Evolutionary conservation across 495 filamentous ascomycete species (phyloP).

Genomic region (Podospora sp.): DNA sequence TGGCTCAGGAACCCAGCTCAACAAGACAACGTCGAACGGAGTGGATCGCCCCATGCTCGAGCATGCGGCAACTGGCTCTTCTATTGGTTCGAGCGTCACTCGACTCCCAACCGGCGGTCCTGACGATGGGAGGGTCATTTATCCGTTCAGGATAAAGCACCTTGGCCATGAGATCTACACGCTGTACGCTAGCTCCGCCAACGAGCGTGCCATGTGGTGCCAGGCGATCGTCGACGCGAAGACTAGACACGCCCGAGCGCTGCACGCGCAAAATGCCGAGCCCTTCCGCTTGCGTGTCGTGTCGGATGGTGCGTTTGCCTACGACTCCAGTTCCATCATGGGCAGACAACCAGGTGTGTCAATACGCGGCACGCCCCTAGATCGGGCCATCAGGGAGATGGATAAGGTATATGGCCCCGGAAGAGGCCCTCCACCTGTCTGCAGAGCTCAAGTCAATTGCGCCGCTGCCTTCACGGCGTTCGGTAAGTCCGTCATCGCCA

Average conservation of each 20-base stretch:
- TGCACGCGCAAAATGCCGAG: constrained; percentile 92
- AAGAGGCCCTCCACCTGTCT: constrained; percentile 71
- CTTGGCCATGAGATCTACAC: constrained; percentile 89
- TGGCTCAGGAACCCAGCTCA: constrained; percentile 54
- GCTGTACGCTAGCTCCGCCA: constrained; percentile 75
- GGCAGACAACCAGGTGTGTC: constrained; percentile 50
- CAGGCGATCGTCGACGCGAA: constrained; percentile 93
- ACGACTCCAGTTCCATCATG: constrained; percentile 62
- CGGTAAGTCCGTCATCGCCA: constrained; percentile 86
- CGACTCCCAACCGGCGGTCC: constrained; percentile 49
- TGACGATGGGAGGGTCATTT: constrained; percentile 77
- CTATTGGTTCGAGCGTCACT: constrained; percentile 50
- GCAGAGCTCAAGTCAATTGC: constrained; percentile 84
- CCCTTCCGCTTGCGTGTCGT: constrained; percentile 91
- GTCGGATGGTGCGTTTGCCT: constrained; percentile 87
- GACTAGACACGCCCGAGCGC: constrained; percentile 82
- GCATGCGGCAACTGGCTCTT: constrained; percentile 64
- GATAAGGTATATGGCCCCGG: constrained; percentile 72
- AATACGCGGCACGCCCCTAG: constrained; percentile 87
- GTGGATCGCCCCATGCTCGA: constrained; percentile 60
- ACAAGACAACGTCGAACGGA: constrained; percentile 52
- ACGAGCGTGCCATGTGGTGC: constrained; percentile 85
- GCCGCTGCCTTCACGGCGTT: constrained; percentile 83
- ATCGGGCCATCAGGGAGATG: constrained; percentile 86
- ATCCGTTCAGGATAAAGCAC: constrained; percentile 95